Percentiles rank a stretch among this genome's conserved stretches.
Conservation (phyloP, 805 yeast species). For the Metschnikowia anglica region DNA sequence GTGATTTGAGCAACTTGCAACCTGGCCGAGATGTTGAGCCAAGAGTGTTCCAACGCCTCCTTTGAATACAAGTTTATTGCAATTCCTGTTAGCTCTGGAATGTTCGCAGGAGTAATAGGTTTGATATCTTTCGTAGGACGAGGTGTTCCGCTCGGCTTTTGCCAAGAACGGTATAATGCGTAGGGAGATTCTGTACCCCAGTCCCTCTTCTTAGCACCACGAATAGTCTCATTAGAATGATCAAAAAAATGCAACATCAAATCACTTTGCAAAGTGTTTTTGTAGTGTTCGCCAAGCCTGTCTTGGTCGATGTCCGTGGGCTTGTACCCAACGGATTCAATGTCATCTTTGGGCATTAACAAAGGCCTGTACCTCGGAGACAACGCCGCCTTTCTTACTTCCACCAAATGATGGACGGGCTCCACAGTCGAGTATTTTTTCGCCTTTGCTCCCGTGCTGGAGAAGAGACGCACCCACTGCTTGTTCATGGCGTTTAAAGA, state of each 20-base stretch:
- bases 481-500: conserved; percentile 18
- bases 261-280: conserved; percentile 72
- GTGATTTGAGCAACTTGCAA: conserved; percentile 90
- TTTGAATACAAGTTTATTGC: conserved; percentile 74
- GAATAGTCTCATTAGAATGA: conserved; percentile 54
- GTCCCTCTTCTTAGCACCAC: conserved; percentile 71
- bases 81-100: conserved; percentile 71
- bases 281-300: conserved; percentile 73
- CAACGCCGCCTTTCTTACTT: conserved; percentile 67
- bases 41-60: conserved; percentile 66
- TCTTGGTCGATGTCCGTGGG: conserved; percentile 79
- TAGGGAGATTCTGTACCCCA: conserved; percentile 91
- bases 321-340: conserved; percentile 72
- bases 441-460: conserved; percentile 49
- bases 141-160: conserved; percentile 72
- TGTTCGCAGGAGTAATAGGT: conserved; percentile 63
- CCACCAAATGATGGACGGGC: conserved; percentile 90
- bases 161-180: conserved; percentile 76
- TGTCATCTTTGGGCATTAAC: conserved; percentile 66
- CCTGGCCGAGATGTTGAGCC: conserved; percentile 72
- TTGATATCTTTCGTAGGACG: conserved; percentile 73
- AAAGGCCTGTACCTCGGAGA: conserved; percentile 74
- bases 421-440: conserved; percentile 63
- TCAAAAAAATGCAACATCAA: conserved; percentile 72
- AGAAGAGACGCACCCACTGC: conserved; percentile 31